A percentile compares a stretch with the other conserved stretches of the same genome.
Conservation (phyloP, 2,329 filamentous ascomycete genomes). For the Pseudogymnoascus sp. region DNA sequence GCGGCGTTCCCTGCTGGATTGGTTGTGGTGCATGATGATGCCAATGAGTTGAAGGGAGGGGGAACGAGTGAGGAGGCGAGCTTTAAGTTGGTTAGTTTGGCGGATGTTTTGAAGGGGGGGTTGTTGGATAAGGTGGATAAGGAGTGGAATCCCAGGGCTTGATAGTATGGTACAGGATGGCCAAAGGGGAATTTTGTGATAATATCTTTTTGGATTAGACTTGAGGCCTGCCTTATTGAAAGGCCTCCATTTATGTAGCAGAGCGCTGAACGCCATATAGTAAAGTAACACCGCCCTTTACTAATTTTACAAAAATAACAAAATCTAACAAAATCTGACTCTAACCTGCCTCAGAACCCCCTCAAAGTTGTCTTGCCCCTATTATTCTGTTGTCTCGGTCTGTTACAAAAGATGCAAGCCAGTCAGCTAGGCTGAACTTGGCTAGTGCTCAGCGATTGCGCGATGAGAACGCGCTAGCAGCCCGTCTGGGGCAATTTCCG, state of each 20-base stretch:
- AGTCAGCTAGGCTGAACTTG: no score
- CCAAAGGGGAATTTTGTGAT: neutral
- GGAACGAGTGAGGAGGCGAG: conserved; percentile 40
- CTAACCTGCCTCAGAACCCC: neutral
- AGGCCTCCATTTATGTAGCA: neutral
- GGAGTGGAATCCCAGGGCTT: conserved; percentile 33
- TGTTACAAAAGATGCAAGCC: no score
- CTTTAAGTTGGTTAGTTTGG: conserved; percentile 42
- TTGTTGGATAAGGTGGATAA: conserved; percentile 32
- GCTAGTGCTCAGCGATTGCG: neutral
- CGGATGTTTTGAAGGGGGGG: conserved; percentile 21
- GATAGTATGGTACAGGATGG: neutral
- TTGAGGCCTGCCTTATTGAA: neutral
- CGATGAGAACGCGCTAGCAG: neutral
- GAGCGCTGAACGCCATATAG: neutral
- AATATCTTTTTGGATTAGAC: neutral
- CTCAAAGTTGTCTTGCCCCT: neutral
- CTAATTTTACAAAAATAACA: neutral
- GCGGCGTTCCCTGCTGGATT: conserved; percentile 37
- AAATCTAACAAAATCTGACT: neutral
- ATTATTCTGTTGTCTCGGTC: no score
- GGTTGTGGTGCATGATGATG: conserved; percentile 47
- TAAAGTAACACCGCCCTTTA: neutral
- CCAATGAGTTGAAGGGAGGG: conserved; percentile 41
- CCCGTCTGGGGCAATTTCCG: neutral